These are phyloP conservation scores for Fusarium tanahbumbuense DNA, from an alignment of 2,329 filamentous ascomycete genomes.

Conservation along the genomic window DNA sequence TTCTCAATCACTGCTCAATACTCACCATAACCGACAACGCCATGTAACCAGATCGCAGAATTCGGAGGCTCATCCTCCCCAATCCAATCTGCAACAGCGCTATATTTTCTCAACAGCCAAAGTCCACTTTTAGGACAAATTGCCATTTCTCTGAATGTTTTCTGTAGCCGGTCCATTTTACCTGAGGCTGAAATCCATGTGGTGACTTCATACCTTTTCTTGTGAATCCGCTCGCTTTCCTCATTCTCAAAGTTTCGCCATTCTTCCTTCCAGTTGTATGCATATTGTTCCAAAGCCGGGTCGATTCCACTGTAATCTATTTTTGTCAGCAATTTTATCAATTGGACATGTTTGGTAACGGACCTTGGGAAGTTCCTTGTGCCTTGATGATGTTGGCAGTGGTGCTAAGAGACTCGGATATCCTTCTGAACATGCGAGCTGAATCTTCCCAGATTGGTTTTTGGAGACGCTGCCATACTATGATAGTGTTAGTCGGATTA, in stretches of 20 bases:
- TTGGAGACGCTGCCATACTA: constrained; percentile 22
- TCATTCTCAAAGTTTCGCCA: background rate
- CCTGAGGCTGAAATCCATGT: background rate
- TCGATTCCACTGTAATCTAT: too few relatives aligned
- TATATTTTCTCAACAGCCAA: constrained; percentile 10
- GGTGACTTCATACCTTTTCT: background rate
- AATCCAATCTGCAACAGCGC: constrained; percentile 7
- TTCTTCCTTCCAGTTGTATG: rapidly evolving
- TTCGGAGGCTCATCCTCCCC: constrained; percentile 1
- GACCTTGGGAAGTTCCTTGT: rapidly evolving
- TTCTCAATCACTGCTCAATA: too few relatives aligned
- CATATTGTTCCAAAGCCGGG: background rate
- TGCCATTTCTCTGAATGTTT: background rate
- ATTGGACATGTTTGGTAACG: too few relatives aligned
- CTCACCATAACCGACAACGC: constrained; percentile 6
- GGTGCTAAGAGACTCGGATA: background rate
- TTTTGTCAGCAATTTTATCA: too few relatives aligned
- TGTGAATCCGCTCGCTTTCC: background rate
- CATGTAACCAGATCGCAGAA: constrained; percentile 8
- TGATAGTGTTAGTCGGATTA: too few relatives aligned
- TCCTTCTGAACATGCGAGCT: background rate
- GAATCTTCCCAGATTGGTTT: constrained; percentile 8
- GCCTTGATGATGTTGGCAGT: background rate
- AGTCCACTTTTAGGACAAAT: background rate
- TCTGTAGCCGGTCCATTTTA: background rate